Base-by-base conservation (phyloP, 345 rosid genomes). In the Camelina hispida region DNA sequence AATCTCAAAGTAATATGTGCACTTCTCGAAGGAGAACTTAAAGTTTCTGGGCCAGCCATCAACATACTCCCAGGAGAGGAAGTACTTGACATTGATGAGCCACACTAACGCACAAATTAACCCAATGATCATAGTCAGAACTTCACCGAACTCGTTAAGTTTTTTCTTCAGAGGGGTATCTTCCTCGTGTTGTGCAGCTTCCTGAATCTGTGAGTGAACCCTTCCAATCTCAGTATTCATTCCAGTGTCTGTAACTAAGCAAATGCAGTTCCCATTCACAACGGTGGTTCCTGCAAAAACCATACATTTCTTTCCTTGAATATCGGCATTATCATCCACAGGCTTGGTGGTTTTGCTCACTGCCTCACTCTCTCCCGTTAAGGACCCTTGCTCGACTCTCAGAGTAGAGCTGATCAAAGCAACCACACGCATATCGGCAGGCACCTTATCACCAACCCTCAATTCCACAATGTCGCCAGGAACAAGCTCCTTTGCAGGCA, bases 1-100 rank as follows among this genome's bases (percentile, higher is more conserved):
- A 69, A 94, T 94, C 82, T 94, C 97, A 73, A 94, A 94, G 85
- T 94, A 94, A 57, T 94, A 94, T 3, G 98, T 94, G 85, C 97
- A 94, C 83, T 92, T 94, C 85, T 94, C 98, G 18, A 94, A 89
- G 11, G 97, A 94, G 72, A 94, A 94, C 69, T 87, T 90, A 43
- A 94, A 90, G 80, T 91, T 94, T 69, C 67, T 83, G 0, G 97
- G 97, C 97, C 93, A 85, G 20, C 97, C 96, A 76, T 94, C 89
- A 71, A 91, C 93, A 72, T 85, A 87, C 60, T 91, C 98, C 98
- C 98, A 94, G 18, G 86, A 79, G 25, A 94, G 91, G 14, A 94
- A 94, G 83, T 94, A 90, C 76, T 94, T 94, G 63, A 90, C 88
- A 78, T 94, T 91, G 68, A 94, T 94, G 54, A 94, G 87, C 98